Percentiles rank a stretch among this genome's conserved stretches.
Evolutionary conservation across 116 monocot genomes (phyloP).

Genomic region (Posidonia oceanica): DNA sequence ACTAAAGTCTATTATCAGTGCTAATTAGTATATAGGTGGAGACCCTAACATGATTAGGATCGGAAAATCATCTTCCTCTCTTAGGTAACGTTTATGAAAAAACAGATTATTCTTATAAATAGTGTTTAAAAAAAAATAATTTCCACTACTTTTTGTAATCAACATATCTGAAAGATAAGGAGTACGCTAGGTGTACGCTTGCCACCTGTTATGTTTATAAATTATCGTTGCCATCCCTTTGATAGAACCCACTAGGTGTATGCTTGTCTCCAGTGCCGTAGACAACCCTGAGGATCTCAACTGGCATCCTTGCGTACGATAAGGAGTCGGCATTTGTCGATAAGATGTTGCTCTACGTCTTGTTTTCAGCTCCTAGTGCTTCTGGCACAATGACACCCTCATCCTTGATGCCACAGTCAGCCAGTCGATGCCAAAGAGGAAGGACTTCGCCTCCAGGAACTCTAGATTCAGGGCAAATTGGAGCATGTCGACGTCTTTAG

Average conservation of each 20-base stretch:
- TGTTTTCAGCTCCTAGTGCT: constrained; percentile 38
- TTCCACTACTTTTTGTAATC: too few relatives aligned
- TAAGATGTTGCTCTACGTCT: constrained; percentile 30
- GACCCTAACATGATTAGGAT: too few relatives aligned
- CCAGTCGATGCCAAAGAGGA: constrained; percentile 38
- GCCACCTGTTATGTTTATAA: too few relatives aligned
- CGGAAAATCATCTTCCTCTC: too few relatives aligned
- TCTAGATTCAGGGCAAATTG: constrained; percentile 56
- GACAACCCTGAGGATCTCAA: constrained; percentile 35
- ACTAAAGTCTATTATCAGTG: too few relatives aligned
- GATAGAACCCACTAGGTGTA: constrained; percentile 39
- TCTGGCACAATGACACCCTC: constrained; percentile 48
- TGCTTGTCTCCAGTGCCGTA: constrained; percentile 37
- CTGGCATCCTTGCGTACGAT: constrained; percentile 26
- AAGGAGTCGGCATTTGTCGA: constrained; percentile 36
- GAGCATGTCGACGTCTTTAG: constrained; percentile 27
- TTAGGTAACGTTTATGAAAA: too few relatives aligned
- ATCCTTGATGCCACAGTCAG: constrained; percentile 47
- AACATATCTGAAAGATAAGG: too few relatives aligned
- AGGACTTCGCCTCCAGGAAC: constrained; percentile 41
- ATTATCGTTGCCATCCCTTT: constrained; percentile 29
- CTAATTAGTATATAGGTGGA: too few relatives aligned
- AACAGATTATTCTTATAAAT: too few relatives aligned
- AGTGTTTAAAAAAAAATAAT: too few relatives aligned
- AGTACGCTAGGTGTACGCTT: too few relatives aligned